Percentiles rank a stretch among this genome's conserved stretches.
phyloP scores from a whole-genome alignment of 1,139 yeast species.

The Pichia inconspicua region DNA sequence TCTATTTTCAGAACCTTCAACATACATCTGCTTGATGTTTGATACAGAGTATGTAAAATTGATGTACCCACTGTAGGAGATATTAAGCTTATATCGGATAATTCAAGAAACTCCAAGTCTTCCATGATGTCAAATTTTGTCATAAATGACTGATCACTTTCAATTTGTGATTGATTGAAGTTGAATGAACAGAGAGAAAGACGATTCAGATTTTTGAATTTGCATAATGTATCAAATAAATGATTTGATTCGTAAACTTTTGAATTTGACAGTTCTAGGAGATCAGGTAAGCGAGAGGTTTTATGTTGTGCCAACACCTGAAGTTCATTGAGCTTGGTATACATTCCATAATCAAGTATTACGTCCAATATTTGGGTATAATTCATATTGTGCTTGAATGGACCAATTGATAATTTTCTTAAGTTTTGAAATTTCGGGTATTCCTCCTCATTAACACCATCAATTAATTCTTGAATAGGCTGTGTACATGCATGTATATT shows the following conservation, averaged over 20 bases:
- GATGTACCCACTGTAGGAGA: slow-evolving; percentile 6
- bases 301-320: slow-evolving; percentile 5
- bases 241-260: slow-evolving; percentile 4
- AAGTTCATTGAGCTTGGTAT: slow-evolving; percentile 4
- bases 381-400: slow-evolving; percentile 12
- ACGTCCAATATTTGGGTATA: slow-evolving; percentile 4
- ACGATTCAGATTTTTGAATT: slow-evolving; percentile 9
- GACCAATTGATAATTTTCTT: slow-evolving; percentile 13
- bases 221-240: slow-evolving; percentile 3
- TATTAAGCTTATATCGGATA: slow-evolving; percentile 15
- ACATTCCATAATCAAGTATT: slow-evolving; percentile 1
- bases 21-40: slow-evolving; percentile 30
- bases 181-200: slow-evolving; percentile 7
- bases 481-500: slow-evolving; percentile 2
- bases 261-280: slow-evolving; percentile 3
- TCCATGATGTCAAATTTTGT: slow-evolving; percentile 5
- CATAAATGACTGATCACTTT: not conserved
- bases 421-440: slow-evolving; percentile 9
- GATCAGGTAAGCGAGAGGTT: slow-evolving; percentile 7
- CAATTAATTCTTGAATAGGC: slow-evolving; percentile 3
- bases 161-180: slow-evolving; percentile 3
- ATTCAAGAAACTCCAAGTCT: slow-evolving; percentile 14
- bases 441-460: not conserved
- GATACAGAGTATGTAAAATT: slow-evolving; percentile 12
- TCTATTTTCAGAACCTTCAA: slow-evolving; percentile 35